Base-by-base conservation (phyloP, 768 basidiomycete genomes). In the Lactifluus subvellereus region DNA sequence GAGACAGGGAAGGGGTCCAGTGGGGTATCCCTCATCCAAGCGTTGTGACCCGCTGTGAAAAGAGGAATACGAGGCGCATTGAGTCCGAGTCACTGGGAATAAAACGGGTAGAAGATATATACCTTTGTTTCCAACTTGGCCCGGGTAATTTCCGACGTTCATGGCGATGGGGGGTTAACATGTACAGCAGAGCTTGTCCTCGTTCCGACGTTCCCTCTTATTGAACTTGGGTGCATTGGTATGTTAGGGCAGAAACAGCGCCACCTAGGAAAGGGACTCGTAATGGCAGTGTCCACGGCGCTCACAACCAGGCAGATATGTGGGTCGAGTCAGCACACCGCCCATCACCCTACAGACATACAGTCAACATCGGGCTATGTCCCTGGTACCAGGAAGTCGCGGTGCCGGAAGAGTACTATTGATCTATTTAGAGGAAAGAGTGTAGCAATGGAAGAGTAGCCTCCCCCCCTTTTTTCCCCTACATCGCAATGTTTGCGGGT, bases 171-270 rank as follows among this genome's bases (percentile, higher is more conserved):
- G 62, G 22, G 32, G 3, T 54, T 37, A 40, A 5, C 6, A 22
- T 37, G 20, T 64, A 64, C 62, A 60, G 22, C 53, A 59, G 53
- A 20, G 52, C 52, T 42, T 59, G 7, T 1, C n/a, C 18, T 9
- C 16, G n/a, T 43, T n/a, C n/a, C n/a, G n/a, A n/a, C n/a, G n/a
- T n/a, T 43, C 7, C 7, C 16, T 48, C 48, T 62, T 55, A 42
- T 48, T 32, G n/a, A 42, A 32, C 5, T 30, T 42, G 35, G 22
- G 11, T 11, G 20, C 18, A 4, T n/a, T 47, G 8, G 16, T 10
- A 6, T 32, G 32, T 33, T 11, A 22, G 20, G 48, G 37, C 18
- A 27, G 7, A 47, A 43, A 43, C 3, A 43, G 13, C 20, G 18
- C 43, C 37, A 38, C n/a, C 6, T 0, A 49, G 38, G 18, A 14